Conservation (phyloP, 805 yeast genomes). For the Groenewaldozyma tartarivorans region DNA sequence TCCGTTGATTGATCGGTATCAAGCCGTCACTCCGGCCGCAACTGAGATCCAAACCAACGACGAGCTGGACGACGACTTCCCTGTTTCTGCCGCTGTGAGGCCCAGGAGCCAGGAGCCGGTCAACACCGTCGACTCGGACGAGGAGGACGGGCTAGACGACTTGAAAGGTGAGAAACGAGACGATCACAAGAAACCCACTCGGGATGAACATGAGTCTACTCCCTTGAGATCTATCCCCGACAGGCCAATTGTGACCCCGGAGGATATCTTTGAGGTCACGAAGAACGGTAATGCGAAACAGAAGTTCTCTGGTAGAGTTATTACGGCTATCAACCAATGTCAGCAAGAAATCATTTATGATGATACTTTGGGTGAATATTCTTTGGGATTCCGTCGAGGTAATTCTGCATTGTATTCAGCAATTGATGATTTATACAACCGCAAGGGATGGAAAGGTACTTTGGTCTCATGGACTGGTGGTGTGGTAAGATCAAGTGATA, state of each 20-base stretch:
- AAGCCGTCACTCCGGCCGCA: too few relatives aligned
- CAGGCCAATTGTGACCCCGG: too few relatives aligned
- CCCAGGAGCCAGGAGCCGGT: background rate
- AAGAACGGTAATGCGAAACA: slow-evolving; percentile 3
- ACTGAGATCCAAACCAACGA: slow-evolving; percentile 2
- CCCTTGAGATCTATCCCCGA: background rate
- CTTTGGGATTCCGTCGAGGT: slow-evolving; percentile 52
- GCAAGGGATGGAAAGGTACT: slow-evolving; percentile 76
- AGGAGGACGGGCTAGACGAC: background rate
- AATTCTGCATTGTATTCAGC: slow-evolving; percentile 79
- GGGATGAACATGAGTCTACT: too few relatives aligned
- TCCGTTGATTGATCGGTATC: slow-evolving; percentile 7
- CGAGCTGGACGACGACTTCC: slow-evolving; percentile 1
- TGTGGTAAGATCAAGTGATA: slow-evolving; percentile 27
- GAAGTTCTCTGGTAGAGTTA: slow-evolving; percentile 50
- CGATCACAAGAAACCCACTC: too few relatives aligned
- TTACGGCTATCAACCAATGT: slow-evolving; percentile 57
- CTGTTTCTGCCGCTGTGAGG: background rate
- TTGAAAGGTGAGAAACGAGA: background rate
- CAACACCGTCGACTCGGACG: background rate
- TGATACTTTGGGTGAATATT: slow-evolving; percentile 34
- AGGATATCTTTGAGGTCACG: too few relatives aligned
- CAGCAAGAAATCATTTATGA: slow-evolving; percentile 50
- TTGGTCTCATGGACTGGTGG: slow-evolving; percentile 96
- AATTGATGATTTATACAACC: slow-evolving; percentile 52